Evolutionary conservation across 1,284 basidiomycete genomes (phyloP).

Genomic region (Cryptococcus wingfieldii): DNA sequence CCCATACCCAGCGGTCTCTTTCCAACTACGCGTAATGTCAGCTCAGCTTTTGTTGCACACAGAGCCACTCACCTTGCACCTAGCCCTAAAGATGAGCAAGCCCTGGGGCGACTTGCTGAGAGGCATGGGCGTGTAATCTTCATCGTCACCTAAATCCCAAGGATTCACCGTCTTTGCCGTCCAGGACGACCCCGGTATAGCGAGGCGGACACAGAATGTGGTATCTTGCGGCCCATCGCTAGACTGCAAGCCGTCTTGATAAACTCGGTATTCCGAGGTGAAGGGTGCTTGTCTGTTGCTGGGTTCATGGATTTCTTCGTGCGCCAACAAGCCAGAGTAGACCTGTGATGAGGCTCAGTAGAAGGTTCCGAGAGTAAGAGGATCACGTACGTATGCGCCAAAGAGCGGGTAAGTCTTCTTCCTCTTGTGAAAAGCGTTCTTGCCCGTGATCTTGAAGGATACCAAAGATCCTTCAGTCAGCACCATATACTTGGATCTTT

Average conservation of each 20-base stretch:
- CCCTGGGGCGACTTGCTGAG: conserved; percentile 27
- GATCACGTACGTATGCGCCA: conserved; percentile 37
- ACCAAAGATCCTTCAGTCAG: conserved; percentile 37
- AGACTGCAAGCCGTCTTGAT: conserved; percentile 45
- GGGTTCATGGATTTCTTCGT: conserved; percentile 34
- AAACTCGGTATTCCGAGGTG: conserved; percentile 32
- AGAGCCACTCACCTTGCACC: conserved; percentile 41
- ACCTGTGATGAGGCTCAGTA: conserved; percentile 17
- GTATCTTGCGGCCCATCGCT: conserved; percentile 44
- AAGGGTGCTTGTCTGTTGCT: conserved; percentile 19
- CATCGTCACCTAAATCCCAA: conserved; percentile 27
- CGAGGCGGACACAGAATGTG: conserved; percentile 37
- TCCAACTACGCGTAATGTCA: conserved; percentile 35
- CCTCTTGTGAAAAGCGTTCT: conserved; percentile 24
- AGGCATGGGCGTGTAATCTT: conserved; percentile 20
- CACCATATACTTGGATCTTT: conserved; percentile 32
- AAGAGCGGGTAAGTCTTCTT: conserved; percentile 39
- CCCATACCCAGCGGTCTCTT: conserved; percentile 48
- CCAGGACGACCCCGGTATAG: conserved; percentile 21
- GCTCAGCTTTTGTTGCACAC: background rate
- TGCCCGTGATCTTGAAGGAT: conserved; percentile 33
- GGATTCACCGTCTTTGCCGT: conserved; percentile 23
- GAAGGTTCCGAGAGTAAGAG: background rate
- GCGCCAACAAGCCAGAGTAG: conserved; percentile 44
- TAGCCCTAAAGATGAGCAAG: conserved; percentile 39